These are phyloP conservation scores for Candida ovalis DNA, from an alignment of 805 yeast genomes.

Conservation along the genomic window DNA sequence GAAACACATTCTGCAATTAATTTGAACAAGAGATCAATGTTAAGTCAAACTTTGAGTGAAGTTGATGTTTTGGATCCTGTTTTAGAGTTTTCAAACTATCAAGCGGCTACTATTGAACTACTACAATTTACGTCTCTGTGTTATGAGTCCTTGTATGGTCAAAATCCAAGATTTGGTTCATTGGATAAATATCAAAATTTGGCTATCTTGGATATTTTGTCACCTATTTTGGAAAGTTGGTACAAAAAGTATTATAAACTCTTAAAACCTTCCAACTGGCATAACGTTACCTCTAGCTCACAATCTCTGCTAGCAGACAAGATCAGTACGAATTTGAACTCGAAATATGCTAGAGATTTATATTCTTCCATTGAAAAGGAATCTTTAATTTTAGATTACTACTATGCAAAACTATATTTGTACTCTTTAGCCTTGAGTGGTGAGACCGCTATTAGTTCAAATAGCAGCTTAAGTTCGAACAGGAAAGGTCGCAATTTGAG, in stretches of 20 bases:
- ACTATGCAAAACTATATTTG: slow-evolving; percentile 79
- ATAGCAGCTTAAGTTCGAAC: slow-evolving; percentile 11
- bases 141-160: slow-evolving; percentile 76
- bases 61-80: slow-evolving; percentile 41
- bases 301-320: slow-evolving; percentile 1
- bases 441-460: slow-evolving; percentile 34
- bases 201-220: slow-evolving; percentile 64
- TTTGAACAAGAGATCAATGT: slow-evolving; percentile 72
- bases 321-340: slow-evolving; percentile 26
- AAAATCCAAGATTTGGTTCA: slow-evolving; percentile 49
- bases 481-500: slow-evolving; percentile 37
- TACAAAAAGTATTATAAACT: slow-evolving; percentile 55
- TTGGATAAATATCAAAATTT: slow-evolving; percentile 62
- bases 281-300: slow-evolving; percentile 14
- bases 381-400: slow-evolving; percentile 73
- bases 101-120: slow-evolving; percentile 76
- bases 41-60: slow-evolving; percentile 68
- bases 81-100: slow-evolving; percentile 55
- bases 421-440: slow-evolving; percentile 76
- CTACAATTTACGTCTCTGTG: slow-evolving; percentile 77
- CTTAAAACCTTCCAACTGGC: slow-evolving; percentile 46
- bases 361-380: slow-evolving; percentile 55
- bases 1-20: slow-evolving; percentile 83
- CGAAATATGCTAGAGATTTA: slow-evolving; percentile 37
- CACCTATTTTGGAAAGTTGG: slow-evolving; percentile 82